These are phyloP conservation scores for Kurtzmaniella quercitrusa DNA, from an alignment of 1,139 yeast species.

Conservation along the genomic window DNA sequence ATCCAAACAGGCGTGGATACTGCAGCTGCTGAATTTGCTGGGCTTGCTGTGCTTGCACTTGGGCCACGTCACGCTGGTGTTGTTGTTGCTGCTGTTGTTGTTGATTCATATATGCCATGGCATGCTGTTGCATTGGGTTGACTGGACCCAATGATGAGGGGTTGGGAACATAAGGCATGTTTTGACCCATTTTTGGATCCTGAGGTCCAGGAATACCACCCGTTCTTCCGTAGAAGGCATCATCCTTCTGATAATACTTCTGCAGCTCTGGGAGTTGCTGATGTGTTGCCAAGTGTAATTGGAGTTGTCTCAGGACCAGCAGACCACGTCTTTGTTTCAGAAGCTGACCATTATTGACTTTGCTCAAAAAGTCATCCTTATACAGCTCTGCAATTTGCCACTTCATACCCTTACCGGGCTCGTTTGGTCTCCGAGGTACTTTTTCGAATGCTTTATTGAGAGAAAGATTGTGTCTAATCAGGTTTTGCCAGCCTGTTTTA, in stretches of 20 bases:
- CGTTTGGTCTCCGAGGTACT: slow-evolving; percentile 91
- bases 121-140: slow-evolving; percentile 21
- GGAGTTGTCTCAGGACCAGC: slow-evolving; percentile 73
- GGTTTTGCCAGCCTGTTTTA: slow-evolving; percentile 82
- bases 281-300: slow-evolving; percentile 69
- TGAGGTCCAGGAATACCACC: slow-evolving; percentile 11
- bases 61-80: slow-evolving; percentile 1
- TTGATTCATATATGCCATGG: slow-evolving; percentile 17
- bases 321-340: slow-evolving; percentile 76
- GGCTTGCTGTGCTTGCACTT: slow-evolving; percentile 5
- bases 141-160: slow-evolving; percentile 11
- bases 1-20: slow-evolving; percentile 10
- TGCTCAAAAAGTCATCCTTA: slow-evolving; percentile 76
- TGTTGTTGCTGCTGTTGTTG: slow-evolving; percentile 4
- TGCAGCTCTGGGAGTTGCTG: slow-evolving; percentile 58
- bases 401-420: slow-evolving; percentile 98
- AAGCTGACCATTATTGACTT: slow-evolving; percentile 71
- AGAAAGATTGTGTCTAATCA: slow-evolving; percentile 57
- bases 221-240: slow-evolving; percentile 6
- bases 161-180: slow-evolving; percentile 13
- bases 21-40: slow-evolving; percentile 3
- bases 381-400: slow-evolving; percentile 92
- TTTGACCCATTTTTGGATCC: slow-evolving; percentile 19
- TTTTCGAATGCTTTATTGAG: slow-evolving; percentile 72
- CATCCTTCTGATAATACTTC: slow-evolving; percentile 23